Evolutionary conservation across 306 rosid species (phyloP).

Genomic region (Sindora glabra): DNA sequence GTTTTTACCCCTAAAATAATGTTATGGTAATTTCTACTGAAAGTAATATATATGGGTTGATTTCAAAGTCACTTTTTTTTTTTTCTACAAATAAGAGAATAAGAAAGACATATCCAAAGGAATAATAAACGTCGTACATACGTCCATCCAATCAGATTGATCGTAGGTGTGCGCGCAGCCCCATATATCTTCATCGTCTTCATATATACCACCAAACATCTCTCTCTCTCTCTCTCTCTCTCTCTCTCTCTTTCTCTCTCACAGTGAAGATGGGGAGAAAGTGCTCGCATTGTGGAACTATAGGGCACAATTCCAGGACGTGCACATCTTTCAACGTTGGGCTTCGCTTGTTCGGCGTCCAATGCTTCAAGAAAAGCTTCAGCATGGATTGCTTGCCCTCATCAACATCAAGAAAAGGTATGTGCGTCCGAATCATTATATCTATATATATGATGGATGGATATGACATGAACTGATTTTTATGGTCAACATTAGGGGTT

Average conservation of each 20-base stretch:
- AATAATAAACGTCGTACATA: constrained; percentile 35
- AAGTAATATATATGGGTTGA: constrained; percentile 9
- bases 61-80: constrained; percentile 16
- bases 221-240: constrained; percentile 12
- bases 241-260: not conserved
- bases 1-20: not conserved
- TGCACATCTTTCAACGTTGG: constrained; percentile 56
- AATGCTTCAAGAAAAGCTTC: constrained; percentile 67
- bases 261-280: constrained; percentile 68
- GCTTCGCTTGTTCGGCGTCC: constrained; percentile 78
- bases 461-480: too few relatives aligned
- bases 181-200: constrained; percentile 43
- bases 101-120: constrained; percentile 28
- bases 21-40: constrained; percentile 26
- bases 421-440: too few relatives aligned
- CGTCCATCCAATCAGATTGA: constrained; percentile 50
- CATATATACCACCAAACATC: constrained; percentile 50
- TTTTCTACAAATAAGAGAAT: constrained; percentile 1
- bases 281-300: constrained; percentile 93
- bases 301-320: constrained; percentile 93
- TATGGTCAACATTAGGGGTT: constrained; percentile 47
- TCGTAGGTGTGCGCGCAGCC: constrained; percentile 53
- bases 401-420: too few relatives aligned
- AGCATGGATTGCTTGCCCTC: constrained; percentile 66
- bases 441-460: too few relatives aligned